Evolutionary conservation across 768 basidiomycete species (phyloP), one percentile per base, ranked within the genome.

Genomic region (Leccinum pellstonianum): DNA sequence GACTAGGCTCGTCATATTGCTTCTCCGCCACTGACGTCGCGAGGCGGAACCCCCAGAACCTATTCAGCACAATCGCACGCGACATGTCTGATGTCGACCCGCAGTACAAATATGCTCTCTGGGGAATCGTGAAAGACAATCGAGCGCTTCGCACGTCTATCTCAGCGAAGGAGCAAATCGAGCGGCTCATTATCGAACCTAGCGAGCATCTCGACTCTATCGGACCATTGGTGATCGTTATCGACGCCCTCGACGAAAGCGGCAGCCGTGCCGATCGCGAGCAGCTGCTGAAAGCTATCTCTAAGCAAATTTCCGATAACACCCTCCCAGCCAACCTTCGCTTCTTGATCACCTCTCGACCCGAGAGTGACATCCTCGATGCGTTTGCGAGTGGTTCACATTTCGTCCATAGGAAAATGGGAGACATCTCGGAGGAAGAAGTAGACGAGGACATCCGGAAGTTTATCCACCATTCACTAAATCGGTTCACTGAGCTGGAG

Each of bases 201-300:
- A 25, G 2, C 0, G 0, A 11, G 1, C 4, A 0, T 33, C 21
- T 48, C 0, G 1, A 48, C 23, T 1, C 47, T 0, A 35, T 35
- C 8, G 55, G 46, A 6, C 47, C 31, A 0, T 6, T 56, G 15
- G 21, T 56, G 5, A 3, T 56, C 3, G 33, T 56, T 21, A 49
- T 48, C 3, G 55, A 56, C 21, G 55, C 50, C 4, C 27, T 51
- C n/a, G 50, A 51, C 4, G 50, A 51, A 25, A 33, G 50, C 0
- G 50, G 50, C 0, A 11, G 31, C 9, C n/a, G 0, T 0, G 8
- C 50, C 4, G n/a, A n/a, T 19, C 50, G 50, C 5, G 8, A 0
- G 15, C 50, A 33, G 1, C 50, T 51, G n/a, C 29, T 51, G 17
- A 0, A 1, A 6, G n/a, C 29, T 3, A 31, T 51, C 7, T 29